These are phyloP conservation scores for Xylaria grammica DNA, from an alignment of 495 filamentous ascomycete species.

Conservation along the genomic window DNA sequence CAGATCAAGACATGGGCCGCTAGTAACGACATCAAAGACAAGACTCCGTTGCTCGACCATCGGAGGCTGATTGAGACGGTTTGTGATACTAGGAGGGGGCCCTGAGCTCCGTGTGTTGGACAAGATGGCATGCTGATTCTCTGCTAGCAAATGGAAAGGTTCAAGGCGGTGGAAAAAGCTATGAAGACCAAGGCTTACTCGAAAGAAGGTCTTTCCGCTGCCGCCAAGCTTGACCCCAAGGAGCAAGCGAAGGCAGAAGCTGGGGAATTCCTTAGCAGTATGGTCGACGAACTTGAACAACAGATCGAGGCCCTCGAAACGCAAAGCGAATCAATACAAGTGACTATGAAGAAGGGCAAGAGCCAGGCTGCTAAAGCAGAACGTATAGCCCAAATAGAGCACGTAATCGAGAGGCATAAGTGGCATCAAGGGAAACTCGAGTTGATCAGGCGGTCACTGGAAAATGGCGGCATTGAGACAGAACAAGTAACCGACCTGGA, in stretches of 20 bases:
- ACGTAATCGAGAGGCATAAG: constrained; percentile 88
- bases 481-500: constrained; percentile 85
- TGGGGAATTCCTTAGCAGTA: constrained; percentile 78
- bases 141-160: constrained; percentile 96
- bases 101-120: background rate
- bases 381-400: constrained; percentile 83
- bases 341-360: constrained; percentile 92
- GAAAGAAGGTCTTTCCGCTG: constrained; percentile 91
- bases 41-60: constrained; percentile 90
- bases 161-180: constrained; percentile 99
- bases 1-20: constrained; percentile 99
- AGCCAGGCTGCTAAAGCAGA: constrained; percentile 81
- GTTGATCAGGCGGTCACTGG: constrained; percentile 83
- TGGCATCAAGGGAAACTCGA: constrained; percentile 95
- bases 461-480: constrained; percentile 88
- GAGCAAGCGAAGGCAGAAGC: constrained; percentile 90
- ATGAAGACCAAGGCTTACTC: constrained; percentile 99
- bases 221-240: constrained; percentile 90
- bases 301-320: constrained; percentile 93
- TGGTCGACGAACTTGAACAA: constrained; percentile 92
- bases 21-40: constrained; percentile 98
- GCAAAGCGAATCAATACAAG: constrained; percentile 84
- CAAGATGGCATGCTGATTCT: constrained; percentile 21
- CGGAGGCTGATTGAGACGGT: constrained; percentile 96
- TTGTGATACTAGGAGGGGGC: constrained; percentile 32